A percentile compares a stretch with the other conserved stretches of the same genome.
Conservation (phyloP, 257 asterid species). For the Perilla frutescens region DNA sequence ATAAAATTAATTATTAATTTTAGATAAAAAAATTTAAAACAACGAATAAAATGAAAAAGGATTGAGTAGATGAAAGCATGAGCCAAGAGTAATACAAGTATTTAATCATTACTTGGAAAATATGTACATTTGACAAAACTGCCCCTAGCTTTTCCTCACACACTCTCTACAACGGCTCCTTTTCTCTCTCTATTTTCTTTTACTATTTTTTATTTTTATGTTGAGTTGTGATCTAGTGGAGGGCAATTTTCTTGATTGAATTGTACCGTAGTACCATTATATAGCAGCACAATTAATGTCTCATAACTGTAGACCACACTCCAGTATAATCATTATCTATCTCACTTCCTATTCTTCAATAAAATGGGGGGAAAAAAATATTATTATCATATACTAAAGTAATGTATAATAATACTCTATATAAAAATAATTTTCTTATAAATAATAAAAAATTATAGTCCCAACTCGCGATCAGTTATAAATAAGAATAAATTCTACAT, state of each 20-base stretch:
- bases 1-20: no score
- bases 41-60: no score
- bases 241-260: not conserved
- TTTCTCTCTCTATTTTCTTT: not conserved
- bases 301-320: not conserved
- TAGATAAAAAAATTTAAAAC: no score
- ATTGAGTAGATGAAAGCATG: not conserved
- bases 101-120: not conserved
- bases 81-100: not conserved
- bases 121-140: slow-evolving; percentile 37
- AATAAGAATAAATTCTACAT: no score
- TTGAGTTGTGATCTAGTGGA: not conserved
- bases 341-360: no score
- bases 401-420: no score
- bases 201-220: not conserved
- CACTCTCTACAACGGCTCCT: slow-evolving; percentile 42
- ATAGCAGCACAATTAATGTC: not conserved
- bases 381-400: no score
- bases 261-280: slow-evolving; percentile 26
- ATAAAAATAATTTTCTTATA: no score
- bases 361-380: no score
- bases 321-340: no score
- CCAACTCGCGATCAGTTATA: no score
- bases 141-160: slow-evolving; percentile 31
- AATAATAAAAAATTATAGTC: no score